These are phyloP conservation scores for Phylloporus sp. DNA, from an alignment of 768 basidiomycete species.

Conservation along the genomic window DNA sequence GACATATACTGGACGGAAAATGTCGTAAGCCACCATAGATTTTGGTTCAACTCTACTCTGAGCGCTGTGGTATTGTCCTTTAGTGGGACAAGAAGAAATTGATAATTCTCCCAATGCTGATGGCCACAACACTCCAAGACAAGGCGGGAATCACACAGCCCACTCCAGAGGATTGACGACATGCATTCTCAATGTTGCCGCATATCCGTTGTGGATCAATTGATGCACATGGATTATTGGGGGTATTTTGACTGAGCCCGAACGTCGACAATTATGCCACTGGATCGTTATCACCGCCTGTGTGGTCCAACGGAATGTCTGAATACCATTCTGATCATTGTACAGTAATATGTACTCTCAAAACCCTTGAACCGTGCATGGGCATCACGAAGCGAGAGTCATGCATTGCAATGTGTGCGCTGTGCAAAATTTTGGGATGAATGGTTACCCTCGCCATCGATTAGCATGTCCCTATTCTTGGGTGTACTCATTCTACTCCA, in stretches of 20 bases:
- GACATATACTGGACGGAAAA: slow-evolving; percentile 41
- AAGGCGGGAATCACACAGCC: slow-evolving; percentile 21
- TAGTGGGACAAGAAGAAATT: slow-evolving; percentile 59
- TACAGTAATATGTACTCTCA: neutral
- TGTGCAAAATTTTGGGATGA: slow-evolving; percentile 9
- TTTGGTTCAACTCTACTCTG: slow-evolving; percentile 4
- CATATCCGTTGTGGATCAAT: slow-evolving; percentile 3
- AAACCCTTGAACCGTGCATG: too few species aligned
- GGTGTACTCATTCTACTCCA: slow-evolving; percentile 3
- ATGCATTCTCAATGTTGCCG: neutral
- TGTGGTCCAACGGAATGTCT: neutral
- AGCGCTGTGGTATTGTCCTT: neutral
- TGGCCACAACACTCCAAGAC: slow-evolving; percentile 34
- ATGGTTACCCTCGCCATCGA: neutral
- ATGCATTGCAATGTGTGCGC: slow-evolving; percentile 4
- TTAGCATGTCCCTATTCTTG: neutral
- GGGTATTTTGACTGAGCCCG: too few species aligned
- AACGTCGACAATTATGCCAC: too few species aligned
- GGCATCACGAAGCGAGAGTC: neutral
- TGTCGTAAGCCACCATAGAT: too few species aligned
- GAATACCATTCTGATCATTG: neutral
- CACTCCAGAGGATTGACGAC: slow-evolving; percentile 17
- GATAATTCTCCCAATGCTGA: slow-evolving; percentile 42
- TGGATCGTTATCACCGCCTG: too few species aligned
- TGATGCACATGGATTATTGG: slow-evolving; percentile 1